A percentile compares a stretch with the other conserved stretches of the same genome.
Evolutionary conservation across 192 early-diverging fungal species (phyloP).

Genomic region (Coemansia sp.): DNA sequence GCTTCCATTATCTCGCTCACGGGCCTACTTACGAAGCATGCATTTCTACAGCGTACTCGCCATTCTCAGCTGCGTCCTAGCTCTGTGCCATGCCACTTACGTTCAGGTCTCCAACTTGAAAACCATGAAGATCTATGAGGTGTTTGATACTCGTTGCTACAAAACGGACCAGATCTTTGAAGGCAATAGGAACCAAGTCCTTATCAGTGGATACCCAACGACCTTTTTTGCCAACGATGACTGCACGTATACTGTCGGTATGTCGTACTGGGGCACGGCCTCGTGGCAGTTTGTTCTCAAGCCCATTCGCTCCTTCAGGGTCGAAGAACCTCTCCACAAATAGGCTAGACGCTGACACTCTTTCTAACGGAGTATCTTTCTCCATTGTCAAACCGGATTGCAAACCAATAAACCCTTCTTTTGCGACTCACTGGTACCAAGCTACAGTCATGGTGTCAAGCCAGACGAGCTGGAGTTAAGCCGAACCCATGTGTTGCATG

Average conservation of each 20-base stretch:
- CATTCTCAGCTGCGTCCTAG: background rate
- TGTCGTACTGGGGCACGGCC: background rate
- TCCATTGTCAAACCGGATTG: too few relatives aligned
- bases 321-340: too few relatives aligned
- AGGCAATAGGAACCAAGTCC: background rate
- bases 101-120: background rate
- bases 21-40: background rate
- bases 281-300: background rate
- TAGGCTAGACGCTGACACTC: too few relatives aligned
- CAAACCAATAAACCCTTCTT: too few relatives aligned
- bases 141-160: background rate
- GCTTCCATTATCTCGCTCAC: background rate
- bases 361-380: too few relatives aligned
- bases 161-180: background rate
- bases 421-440: too few relatives aligned
- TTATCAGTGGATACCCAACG: background rate
- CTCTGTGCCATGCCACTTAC: background rate
- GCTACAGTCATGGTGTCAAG: too few relatives aligned
- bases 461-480: too few relatives aligned
- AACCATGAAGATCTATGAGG: background rate
- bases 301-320: background rate
- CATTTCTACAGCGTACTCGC: background rate
- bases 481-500: too few relatives aligned
- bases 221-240: background rate
- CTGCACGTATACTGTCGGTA: background rate